Evolutionary conservation across 164 flowering plant genomes (phyloP), one percentile per base, ranked within the genome.

Genomic region (Umbilicus rupestris): DNA sequence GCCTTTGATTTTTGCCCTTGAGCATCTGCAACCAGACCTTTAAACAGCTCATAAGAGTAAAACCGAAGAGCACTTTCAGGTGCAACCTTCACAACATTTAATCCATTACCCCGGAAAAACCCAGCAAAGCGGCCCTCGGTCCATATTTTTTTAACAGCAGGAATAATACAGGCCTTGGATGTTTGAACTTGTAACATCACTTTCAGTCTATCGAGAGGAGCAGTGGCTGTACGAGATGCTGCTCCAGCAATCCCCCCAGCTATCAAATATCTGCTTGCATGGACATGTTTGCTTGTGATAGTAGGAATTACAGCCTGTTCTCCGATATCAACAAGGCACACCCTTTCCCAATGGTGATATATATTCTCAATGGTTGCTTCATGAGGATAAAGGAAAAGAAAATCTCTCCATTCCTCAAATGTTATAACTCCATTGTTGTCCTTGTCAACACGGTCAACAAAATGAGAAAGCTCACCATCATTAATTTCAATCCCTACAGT

Each of bases 191-290:
- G 99, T 62, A 95, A 71, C 45, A 77, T 73, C 49, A 95, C 99
- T 74, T 95, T 95, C 41, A 95, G 76, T 33, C 96, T 85, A 75
- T 95, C 99, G 52, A 95, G 93, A 71, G 99, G 99, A 63, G 99
- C 99, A 66, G 99, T 95, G 59, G 92, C 90, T 62, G 99, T 94
- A 63, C 99, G 97, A 69, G 99, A 94, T 45, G 87, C 72, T 29
- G 96, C 97, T 68, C 99, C 99, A 17, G 99, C 99, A 64, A 95
- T 83, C 11, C 88, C 97, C 12, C 99, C 99, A 26, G 99, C 97
- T 73, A 94, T 83, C 69, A 94, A 72, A 74, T 85, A 91, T 73
- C 77, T 89, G 81, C 85, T 81, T 35, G 92, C 82, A 74, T 89
- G 80, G 45, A 83, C 87, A 72, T 85, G 93, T 74, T 84, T 91